Conservation (phyloP, 495 filamentous ascomycete genomes). For the Friedmanniomyces simplex region DNA sequence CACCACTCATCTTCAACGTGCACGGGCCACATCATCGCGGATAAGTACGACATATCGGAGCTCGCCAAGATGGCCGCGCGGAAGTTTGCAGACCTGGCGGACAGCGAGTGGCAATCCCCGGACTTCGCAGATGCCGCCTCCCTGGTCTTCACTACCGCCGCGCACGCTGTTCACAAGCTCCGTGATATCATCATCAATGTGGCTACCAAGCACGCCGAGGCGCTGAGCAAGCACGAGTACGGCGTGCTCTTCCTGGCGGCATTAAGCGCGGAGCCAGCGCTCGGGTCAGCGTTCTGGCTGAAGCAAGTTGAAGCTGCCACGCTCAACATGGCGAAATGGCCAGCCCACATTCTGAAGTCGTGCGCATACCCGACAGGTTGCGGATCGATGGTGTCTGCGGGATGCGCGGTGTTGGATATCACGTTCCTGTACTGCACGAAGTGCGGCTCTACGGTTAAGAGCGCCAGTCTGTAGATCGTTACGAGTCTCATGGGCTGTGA, state of each 20-base stretch:
- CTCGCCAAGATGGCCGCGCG: background rate
- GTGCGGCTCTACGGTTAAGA: too few species aligned
- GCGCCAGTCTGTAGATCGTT: too few species aligned
- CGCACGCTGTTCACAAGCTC: background rate
- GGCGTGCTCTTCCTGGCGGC: background rate
- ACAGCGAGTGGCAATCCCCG: background rate
- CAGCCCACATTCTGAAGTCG: too few species aligned
- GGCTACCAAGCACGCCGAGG: background rate
- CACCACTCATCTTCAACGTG: background rate
- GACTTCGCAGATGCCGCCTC: background rate
- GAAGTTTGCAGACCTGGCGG: background rate
- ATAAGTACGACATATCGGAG: slow-evolving; percentile 3
- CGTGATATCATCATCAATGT: background rate
- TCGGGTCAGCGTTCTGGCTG: background rate
- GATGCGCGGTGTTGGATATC: too few species aligned
- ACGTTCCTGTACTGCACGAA: too few species aligned
- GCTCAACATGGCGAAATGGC: too few species aligned
- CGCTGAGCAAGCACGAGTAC: background rate
- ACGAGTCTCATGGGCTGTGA: too few species aligned
- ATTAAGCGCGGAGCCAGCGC: too few species aligned
- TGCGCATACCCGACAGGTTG: too few species aligned
- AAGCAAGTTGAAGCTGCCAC: too few species aligned
- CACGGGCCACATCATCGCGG: slow-evolving; percentile 2
- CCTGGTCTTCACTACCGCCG: background rate
- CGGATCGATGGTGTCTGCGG: too few species aligned